A percentile compares a stretch with the other conserved stretches of the same genome.
Conservation (phyloP, 2,329 filamentous ascomycete species). For the Trichoderma aggressivum region DNA sequence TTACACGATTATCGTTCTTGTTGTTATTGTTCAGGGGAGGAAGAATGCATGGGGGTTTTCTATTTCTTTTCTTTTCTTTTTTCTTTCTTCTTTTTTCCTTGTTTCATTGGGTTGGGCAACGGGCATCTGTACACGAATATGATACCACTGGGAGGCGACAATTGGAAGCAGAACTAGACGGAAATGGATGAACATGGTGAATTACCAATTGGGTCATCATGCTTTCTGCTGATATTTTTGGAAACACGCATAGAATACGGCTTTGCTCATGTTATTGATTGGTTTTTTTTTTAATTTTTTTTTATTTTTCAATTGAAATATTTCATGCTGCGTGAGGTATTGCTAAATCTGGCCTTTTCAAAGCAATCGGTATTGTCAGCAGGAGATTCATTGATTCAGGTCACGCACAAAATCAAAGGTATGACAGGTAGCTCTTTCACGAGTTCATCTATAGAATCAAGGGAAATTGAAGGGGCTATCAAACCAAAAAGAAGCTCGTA, state of each 20-base stretch:
- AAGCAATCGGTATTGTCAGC: not conserved
- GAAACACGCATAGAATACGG: not conserved
- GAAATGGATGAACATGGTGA: constrained; percentile 5
- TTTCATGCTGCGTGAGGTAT: not conserved
- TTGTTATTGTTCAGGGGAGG: not conserved
- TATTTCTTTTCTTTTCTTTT: not conserved
- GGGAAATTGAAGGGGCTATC: not conserved
- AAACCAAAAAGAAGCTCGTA: not conserved
- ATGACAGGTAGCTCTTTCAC: not conserved
- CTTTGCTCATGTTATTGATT: not conserved
- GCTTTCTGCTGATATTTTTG: not conserved
- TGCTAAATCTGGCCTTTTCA: not conserved
- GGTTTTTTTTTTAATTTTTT: not conserved
- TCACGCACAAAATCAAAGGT: not conserved
- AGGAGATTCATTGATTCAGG: not conserved
- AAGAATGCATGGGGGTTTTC: not conserved
- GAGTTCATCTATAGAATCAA: not conserved
- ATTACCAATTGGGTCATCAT: not conserved
- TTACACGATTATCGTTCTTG: not conserved
- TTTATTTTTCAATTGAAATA: not conserved
- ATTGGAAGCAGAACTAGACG: constrained; percentile 3
- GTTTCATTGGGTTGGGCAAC: not conserved
- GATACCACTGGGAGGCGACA: constrained; percentile 16
- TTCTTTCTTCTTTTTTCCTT: not conserved
- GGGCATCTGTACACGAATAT: constrained; percentile 18